Evolutionary conservation across 352 stramenopile genomes (phyloP), one percentile per base, ranked within the genome.

Genomic region (Sclerospora graminicola): DNA sequence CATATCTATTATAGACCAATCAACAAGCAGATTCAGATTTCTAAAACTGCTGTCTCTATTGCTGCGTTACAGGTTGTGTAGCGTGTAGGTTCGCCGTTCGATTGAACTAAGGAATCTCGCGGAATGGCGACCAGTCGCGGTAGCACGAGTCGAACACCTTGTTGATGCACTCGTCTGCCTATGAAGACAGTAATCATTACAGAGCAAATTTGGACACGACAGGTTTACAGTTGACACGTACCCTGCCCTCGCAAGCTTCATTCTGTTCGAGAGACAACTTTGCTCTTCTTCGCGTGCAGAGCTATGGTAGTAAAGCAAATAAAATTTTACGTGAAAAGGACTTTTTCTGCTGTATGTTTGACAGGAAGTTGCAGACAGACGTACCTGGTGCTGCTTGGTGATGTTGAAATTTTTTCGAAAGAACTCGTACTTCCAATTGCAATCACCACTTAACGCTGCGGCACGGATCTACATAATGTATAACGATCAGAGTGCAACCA

Each of bases 361-460:
- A 10, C 23, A 8, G 27, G 9, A 30, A 41, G 23, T 15, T 14
- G 30, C 29, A 18, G 3, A 9, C 46, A 23, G 30, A 31, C 33
- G 43, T 40, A 89, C 78, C 68, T 95, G 81, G 51, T 95, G 83
- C 63, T 96, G 84, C 52, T 84, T 83, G 57, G 60, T 70, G 42
- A 95, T 63, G 48, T 86, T 91, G 51, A 94, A 91, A 51, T 95
- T 93, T 54, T 92, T 91, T 46, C 85, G 78, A 53, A 93, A 82
- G 37, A 96, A 80, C 63, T 97, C 87, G 57, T 94, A 83, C 48
- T 90, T 90, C 68, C 78, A 95, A 57, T 93, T 80, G 58, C 85
- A 96, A 51, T 96, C 85, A 20, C 85, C 85, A 42, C 85, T 92
- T 20, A 89, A 60, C 36, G 77, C 75, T 28, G 80, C 79, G 13